These are phyloP conservation scores for Blastobotrys ciferrii DNA, from an alignment of 1,139 yeast species.

Conservation along the genomic window DNA sequence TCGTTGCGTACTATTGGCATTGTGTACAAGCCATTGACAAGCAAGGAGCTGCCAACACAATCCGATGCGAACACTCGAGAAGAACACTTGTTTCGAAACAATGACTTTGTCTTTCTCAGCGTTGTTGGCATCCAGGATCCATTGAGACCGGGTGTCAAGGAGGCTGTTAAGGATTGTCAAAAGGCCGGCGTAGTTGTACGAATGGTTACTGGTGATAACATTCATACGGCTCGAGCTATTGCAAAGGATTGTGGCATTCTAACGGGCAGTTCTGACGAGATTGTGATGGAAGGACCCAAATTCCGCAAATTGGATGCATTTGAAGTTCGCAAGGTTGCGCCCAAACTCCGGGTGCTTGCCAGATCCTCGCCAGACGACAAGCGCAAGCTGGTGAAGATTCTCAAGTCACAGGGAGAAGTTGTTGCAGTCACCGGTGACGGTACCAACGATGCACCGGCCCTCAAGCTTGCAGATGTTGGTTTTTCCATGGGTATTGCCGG, in stretches of 20 bases:
- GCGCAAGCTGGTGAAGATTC: conserved; percentile 77
- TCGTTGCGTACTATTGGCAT: conserved; percentile 85
- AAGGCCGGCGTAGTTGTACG: conserved; percentile 91
- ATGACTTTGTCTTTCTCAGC: conserved; percentile 44
- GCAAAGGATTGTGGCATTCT: conserved; percentile 83
- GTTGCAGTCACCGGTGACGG: conserved; percentile 99
- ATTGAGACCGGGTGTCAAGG: conserved; percentile 81
- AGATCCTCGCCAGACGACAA: conserved; percentile 96
- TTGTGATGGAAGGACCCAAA: conserved; percentile 90
- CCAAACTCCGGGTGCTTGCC: conserved; percentile 78
- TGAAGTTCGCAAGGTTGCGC: conserved; percentile 63
- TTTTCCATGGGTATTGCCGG: conserved; percentile 86
- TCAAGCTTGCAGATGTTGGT: conserved; percentile 80
- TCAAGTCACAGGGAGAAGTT: conserved; percentile 79
- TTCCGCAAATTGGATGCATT: conserved; percentile 64
- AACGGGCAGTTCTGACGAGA: conserved; percentile 43
- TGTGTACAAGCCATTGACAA: conserved; percentile 67
- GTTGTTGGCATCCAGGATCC: conserved; percentile 96
- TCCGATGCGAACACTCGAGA: conserved; percentile 24
- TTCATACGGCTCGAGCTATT: conserved; percentile 86
- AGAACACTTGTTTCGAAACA: conserved; percentile 20
- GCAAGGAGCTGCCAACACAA: conserved; percentile 25
- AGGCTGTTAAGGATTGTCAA: conserved; percentile 82
- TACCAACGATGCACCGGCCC: conserved; percentile 79
- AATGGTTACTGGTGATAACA: conserved; percentile 97